Evolutionary conservation across 2,329 filamentous ascomycete genomes (phyloP).

Genomic region (Curvularia eragrostidis): DNA sequence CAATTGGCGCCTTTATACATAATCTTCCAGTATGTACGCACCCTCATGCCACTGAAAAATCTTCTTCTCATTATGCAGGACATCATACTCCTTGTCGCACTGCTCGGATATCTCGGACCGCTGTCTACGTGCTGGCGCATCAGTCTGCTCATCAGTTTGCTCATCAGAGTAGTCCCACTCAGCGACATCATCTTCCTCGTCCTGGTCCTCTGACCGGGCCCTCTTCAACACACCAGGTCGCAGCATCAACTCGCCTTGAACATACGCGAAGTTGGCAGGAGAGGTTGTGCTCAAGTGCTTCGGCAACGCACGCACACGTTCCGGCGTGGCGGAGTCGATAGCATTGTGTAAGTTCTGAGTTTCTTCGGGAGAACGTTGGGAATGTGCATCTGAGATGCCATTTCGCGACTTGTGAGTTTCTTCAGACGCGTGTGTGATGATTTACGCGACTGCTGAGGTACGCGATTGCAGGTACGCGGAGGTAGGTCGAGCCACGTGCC

Average conservation of each 20-base stretch:
- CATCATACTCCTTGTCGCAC: constrained; percentile 34
- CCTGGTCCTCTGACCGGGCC: neutral
- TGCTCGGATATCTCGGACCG: constrained; percentile 29
- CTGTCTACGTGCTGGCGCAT: constrained; percentile 9
- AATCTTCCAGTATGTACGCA: constrained; percentile 11
- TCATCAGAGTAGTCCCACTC: constrained; percentile 16
- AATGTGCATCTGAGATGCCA: neutral
- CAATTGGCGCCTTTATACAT: neutral
- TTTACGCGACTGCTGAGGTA: too few species aligned
- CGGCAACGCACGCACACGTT: constrained; percentile 10
- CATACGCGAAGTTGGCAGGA: neutral
- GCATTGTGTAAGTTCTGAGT: constrained; percentile 9
- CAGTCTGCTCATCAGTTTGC: neutral
- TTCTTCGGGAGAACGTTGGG: neutral
- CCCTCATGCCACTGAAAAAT: constrained; percentile 31
- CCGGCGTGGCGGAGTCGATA: constrained; percentile 13
- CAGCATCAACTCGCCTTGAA: constrained; percentile 11
- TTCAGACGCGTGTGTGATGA: neutral
- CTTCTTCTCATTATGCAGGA: constrained; percentile 19
- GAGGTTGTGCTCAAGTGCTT: constrained; percentile 4
- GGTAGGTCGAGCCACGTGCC: neutral
- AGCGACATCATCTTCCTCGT: neutral
- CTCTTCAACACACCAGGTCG: constrained; percentile 3
- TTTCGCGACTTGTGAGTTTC: neutral
- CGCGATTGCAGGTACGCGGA: too few species aligned